Base-by-base conservation (phyloP, 768 basidiomycete species). In the Phaeotremella skinneri region DNA sequence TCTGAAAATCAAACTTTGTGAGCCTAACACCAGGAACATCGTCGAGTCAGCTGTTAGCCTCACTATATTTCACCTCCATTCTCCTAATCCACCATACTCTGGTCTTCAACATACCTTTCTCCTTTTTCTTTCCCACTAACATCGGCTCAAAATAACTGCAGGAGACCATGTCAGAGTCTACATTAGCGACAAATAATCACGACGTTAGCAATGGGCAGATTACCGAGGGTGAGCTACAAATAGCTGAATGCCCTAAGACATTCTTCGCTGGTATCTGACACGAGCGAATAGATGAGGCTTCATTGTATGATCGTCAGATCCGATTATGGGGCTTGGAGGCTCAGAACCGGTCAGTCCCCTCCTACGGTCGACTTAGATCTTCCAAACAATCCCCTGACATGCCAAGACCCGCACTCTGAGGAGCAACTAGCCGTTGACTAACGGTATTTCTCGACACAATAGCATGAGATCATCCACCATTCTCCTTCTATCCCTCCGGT, bases 261-360 rank as follows among this genome's bases (percentile, higher is more conserved):
- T 14, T n/a, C n/a, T n/a, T n/a, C n/a, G n/a, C n/a, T n/a, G n/a
- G n/a, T n/a, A n/a, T n/a, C n/a, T n/a, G n/a, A n/a, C n/a, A n/a
- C n/a, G n/a, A n/a, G n/a, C n/a, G n/a, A n/a, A n/a, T 39, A 76
- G 75, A 72, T 68, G 75, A 87, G 66, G 85, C 84, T n/a, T 90
- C 88, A 14, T 82, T 96, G 25, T 96, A 98, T 76, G 96, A 98
- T 76, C 86, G 94, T 26, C 93, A 98, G 78, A 96, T 98, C 80
- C 85, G 94, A 29, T 79, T 97, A 67, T 99, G 96, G 96, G 96
- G 96, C 45, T 84, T 97, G 41, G 96, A 97, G 76, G 96, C 96
- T 32, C 96, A 99, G 76, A 91, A 96, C 79, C 84, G 88, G 92
- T 90, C 67, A 60, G 80, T 69, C 45, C 52, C 3, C 23, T n/a